Base-by-base conservation (phyloP, 768 basidiomycete species). In the Mycena sanguinolenta region DNA sequence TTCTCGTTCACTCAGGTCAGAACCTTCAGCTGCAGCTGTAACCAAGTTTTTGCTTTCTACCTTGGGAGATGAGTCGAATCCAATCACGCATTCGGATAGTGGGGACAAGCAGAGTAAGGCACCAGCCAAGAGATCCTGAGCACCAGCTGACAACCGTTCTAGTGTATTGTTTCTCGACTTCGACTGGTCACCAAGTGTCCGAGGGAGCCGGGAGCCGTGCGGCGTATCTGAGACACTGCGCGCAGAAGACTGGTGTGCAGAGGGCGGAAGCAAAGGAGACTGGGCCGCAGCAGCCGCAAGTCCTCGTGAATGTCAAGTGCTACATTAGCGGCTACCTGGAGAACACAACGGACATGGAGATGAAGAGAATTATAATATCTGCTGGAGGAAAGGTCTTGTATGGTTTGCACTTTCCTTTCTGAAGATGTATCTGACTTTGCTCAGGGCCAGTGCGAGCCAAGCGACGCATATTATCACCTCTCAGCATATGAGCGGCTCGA, bases 401-500 rank as follows among this genome's bases (percentile, higher is more conserved):
- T 75, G 84, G 81, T 53, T 34, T 42, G 27, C 23, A 36, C n/a
- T 44, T 34, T n/a, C 32, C 23, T 34, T 12, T 54, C 57, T 34
- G 53, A 23, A 9, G 21, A 39, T 34, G 39, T 38, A 19, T 54
- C 63, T 66, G 23, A 63, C 57, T 25, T 25, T 23, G 23, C 27
- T 2, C 74, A 94, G 92, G 71, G 79, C 79, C 60, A 84, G 83
- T 30, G 82, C 89, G 17, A 89, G 90, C 21, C 86, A 86, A 13
- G 91, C 91, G 54, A 95, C 95, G 9, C 95, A 96, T 77, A 90
- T 96, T 59, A 75, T 96, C 44, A 92, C 92, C 12, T 94, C 93
- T 8, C 88, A 89, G 71, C 87, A 86, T 62, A 83, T 95, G 65
- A 93, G 85, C 74, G 93, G 86, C 21, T 87, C 89, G 30, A 95